These are phyloP conservation scores for Carex arenaria DNA, from an alignment of 202 grass and related monocot species.

Conservation along the genomic window DNA sequence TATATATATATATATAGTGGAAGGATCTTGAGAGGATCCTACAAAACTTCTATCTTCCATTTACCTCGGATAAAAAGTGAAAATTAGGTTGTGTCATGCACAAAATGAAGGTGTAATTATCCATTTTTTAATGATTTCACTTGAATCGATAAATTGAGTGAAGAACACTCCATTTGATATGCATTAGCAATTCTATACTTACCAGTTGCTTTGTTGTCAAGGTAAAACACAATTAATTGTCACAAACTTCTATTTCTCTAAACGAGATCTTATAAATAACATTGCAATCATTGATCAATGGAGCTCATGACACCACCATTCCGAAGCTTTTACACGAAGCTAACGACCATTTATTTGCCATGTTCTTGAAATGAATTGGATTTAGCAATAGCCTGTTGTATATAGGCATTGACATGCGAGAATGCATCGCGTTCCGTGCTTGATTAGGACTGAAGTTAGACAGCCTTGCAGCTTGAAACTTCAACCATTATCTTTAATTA, in stretches of 20 bases:
- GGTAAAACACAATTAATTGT: constrained; percentile 20
- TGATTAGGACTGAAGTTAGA: constrained; percentile 17
- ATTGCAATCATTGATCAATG: constrained; percentile 19
- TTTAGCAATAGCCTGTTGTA: background rate
- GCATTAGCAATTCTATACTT: background rate
- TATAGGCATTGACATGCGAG: constrained; percentile 3
- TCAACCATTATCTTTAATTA: constrained; percentile 1
- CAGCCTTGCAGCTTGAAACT: constrained; percentile 13
- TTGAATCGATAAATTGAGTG: constrained; percentile 25
- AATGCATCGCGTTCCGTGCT: constrained; percentile 9
- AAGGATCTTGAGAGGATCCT: background rate
- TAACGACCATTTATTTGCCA: constrained; percentile 25
- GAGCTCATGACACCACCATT: constrained; percentile 15
- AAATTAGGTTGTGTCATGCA: background rate
- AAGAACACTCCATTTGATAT: constrained; percentile 13
- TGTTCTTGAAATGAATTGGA: constrained; percentile 19
- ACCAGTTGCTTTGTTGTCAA: constrained; percentile 16
- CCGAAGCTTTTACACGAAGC: constrained; percentile 8
- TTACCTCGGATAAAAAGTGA: background rate
- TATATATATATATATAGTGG: no score
- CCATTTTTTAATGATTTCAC: constrained; percentile 10
- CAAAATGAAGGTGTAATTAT: background rate
- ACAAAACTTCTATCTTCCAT: background rate
- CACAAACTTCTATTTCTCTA: constrained; percentile 13
- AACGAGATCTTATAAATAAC: background rate